Evolutionary conservation across 768 basidiomycete genomes (phyloP), one percentile per base, ranked within the genome.

Genomic region (Clathrus columnatus): DNA sequence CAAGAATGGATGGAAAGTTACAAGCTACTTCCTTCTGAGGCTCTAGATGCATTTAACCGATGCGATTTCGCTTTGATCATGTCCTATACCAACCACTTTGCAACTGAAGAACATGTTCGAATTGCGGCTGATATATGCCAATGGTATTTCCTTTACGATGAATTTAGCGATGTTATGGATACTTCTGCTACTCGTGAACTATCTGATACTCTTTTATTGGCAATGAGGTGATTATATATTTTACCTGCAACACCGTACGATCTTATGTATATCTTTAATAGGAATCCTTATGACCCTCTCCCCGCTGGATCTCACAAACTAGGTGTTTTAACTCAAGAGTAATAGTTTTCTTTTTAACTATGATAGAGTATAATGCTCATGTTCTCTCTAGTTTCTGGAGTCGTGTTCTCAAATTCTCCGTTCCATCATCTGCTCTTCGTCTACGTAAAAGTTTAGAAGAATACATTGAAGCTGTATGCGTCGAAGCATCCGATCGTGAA

Each of bases 41-140:
- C 60, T 2, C 63, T 62, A 52, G n/a, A n/a, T 23, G 58, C 60
- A 11, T 62, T 65, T 58, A 51, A 64, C 32, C 56, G 50, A 41
- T 61, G 61, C 51, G 61, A 65, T 30, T 62, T 65, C 47, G 36
- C 59, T 59, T 48, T 61, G 20, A 23, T 63, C 23, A 30, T 27
- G 29, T 4, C 46, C 8, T 18, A 21, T 6, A 2, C 27, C 6
- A 32, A 32, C 18, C 18, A 50, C n/a, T 36, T 36, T n/a, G 23
- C 44, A 28, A 30, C 20, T 10, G 41, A 32, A 68, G 61, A 61
- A 20, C 44, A 59, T 23, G 48, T 65, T 26, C 64, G 69, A 11
- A 60, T 60, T 44, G 61, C 55, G 6, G 67, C 66, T 50, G 70
- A 71, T 29, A 53, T 71, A 21, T 70, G 70, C 61, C 64, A 67